phyloP scores from a whole-genome alignment of 2,329 filamentous ascomycete species.

The Metarhizium anisopliae region DNA sequence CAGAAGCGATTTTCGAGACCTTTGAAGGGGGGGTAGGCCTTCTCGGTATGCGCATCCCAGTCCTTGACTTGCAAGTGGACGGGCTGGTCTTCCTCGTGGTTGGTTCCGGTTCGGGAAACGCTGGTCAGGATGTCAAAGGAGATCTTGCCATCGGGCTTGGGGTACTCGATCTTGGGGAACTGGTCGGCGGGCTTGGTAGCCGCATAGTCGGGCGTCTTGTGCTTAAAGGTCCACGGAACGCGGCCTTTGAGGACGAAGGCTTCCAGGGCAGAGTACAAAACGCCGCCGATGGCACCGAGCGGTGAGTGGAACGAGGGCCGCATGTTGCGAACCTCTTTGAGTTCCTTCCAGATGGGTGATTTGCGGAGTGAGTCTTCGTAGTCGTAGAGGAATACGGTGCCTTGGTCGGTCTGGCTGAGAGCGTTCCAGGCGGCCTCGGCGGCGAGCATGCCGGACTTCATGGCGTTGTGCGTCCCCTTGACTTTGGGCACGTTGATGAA shows the following conservation, averaged over 20 bases:
- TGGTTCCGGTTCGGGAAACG: slow-evolving; percentile 90
- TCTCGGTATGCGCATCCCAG: slow-evolving; percentile 81
- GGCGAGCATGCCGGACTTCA: slow-evolving; percentile 95
- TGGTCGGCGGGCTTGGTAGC: slow-evolving; percentile 73
- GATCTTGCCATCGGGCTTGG: slow-evolving; percentile 91
- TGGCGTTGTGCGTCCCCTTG: slow-evolving; percentile 95
- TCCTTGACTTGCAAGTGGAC: slow-evolving; percentile 92
- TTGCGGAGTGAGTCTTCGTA: slow-evolving; percentile 85
- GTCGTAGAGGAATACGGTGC: slow-evolving; percentile 82
- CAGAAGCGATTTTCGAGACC: slow-evolving; percentile 95
- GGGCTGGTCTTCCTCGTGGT: slow-evolving; percentile 97
- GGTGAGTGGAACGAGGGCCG: slow-evolving; percentile 86
- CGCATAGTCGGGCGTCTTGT: slow-evolving; percentile 67
- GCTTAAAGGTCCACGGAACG: slow-evolving; percentile 85
- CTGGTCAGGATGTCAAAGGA: slow-evolving; percentile 94
- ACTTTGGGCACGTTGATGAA: slow-evolving; percentile 98
- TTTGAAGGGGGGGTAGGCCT: slow-evolving; percentile 79
- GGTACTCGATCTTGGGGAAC: slow-evolving; percentile 86
- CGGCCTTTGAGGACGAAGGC: slow-evolving; percentile 79
- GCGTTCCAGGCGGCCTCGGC: slow-evolving; percentile 84
- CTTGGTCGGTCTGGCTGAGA: slow-evolving; percentile 46
- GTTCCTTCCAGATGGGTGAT: slow-evolving; percentile 86
- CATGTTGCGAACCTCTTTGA: slow-evolving; percentile 95
- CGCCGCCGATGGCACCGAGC: slow-evolving; percentile 79
- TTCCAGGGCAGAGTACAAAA: slow-evolving; percentile 89